phyloP scores from a whole-genome alignment of 345 rosid genomes.

The Geranium rotundifolium region DNA sequence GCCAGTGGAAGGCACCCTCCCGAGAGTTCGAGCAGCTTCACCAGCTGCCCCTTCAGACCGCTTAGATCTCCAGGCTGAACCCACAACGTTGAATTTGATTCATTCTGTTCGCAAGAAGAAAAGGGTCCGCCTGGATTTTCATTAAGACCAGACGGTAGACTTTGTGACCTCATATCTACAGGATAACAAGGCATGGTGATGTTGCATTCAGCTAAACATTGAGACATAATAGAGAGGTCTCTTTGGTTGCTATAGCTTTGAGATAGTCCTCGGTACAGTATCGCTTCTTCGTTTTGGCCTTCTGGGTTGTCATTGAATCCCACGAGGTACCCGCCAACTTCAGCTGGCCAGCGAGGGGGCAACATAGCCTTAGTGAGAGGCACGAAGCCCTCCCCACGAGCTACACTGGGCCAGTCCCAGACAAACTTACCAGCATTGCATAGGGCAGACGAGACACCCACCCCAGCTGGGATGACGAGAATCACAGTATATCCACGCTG shows the following conservation, averaged over 20 bases:
- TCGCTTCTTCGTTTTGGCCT: slow-evolving; percentile 54
- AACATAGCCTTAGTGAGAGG: slow-evolving; percentile 30
- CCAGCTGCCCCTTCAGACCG: slow-evolving; percentile 65
- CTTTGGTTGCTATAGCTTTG: slow-evolving; percentile 49
- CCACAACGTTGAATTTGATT: slow-evolving; percentile 63
- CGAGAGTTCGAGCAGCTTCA: slow-evolving; percentile 70
- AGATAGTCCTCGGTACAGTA: slow-evolving; percentile 49
- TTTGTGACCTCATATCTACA: slow-evolving; percentile 32
- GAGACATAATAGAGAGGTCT: slow-evolving; percentile 45
- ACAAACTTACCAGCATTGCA: slow-evolving; percentile 82
- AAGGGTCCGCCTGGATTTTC: slow-evolving; percentile 31
- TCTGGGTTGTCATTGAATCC: slow-evolving; percentile 40
- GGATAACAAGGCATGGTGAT: slow-evolving; percentile 28
- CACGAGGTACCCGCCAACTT: slow-evolving; percentile 35
- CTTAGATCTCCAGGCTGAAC: slow-evolving; percentile 86
- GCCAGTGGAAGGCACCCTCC: slow-evolving; percentile 74
- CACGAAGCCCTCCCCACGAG: slow-evolving; percentile 89
- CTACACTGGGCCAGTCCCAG: slow-evolving; percentile 98
- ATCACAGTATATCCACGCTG: slow-evolving; percentile 83
- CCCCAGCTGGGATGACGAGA: slow-evolving; percentile 82
- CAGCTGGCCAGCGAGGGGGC: slow-evolving; percentile 32
- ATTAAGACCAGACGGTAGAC: slow-evolving; percentile 43
- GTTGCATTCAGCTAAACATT: slow-evolving; percentile 40
- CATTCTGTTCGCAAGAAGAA: slow-evolving; percentile 40
- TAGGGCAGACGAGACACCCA: slow-evolving; percentile 75